A percentile compares a stretch with the other conserved stretches of the same genome.
Evolutionary conservation across 768 basidiomycete genomes (phyloP).

Genomic region (Lactarius akahatsu): DNA sequence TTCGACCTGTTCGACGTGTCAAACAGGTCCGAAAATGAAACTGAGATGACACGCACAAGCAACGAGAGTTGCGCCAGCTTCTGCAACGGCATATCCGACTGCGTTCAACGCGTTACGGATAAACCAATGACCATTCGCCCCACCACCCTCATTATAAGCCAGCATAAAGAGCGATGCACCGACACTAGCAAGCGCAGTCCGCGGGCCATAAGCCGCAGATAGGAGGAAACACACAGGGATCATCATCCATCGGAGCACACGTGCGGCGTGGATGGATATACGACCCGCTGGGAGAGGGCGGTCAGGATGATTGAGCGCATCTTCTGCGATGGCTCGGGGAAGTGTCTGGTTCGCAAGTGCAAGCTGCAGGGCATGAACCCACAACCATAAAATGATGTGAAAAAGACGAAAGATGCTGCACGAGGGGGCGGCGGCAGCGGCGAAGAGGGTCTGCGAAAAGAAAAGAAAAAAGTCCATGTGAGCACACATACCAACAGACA

Average conservation of each 20-base stretch:
- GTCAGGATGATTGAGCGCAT: constrained; percentile 35
- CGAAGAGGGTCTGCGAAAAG: constrained; percentile 24
- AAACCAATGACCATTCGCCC: constrained; percentile 35
- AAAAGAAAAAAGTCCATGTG: neutral
- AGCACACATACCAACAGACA: neutral
- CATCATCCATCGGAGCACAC: constrained; percentile 34
- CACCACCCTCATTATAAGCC: constrained; percentile 34
- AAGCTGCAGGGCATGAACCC: constrained; percentile 37
- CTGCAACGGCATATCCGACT: constrained; percentile 40
- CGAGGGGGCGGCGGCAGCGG: constrained; percentile 25
- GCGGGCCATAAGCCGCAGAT: constrained; percentile 30
- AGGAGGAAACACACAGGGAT: constrained; percentile 31
- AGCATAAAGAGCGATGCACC: constrained; percentile 28
- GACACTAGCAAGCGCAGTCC: constrained; percentile 25
- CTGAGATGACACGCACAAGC: constrained; percentile 34
- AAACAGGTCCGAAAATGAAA: neutral
- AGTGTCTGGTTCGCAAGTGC: constrained; percentile 36
- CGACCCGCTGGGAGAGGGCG: constrained; percentile 38
- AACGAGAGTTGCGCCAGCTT: constrained; percentile 40
- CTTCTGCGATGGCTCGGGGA: constrained; percentile 31
- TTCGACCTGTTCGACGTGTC: constrained; percentile 2
- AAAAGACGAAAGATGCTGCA: constrained; percentile 17
- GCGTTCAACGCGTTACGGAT: constrained; percentile 40
- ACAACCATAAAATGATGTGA: constrained; percentile 34
- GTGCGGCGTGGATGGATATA: constrained; percentile 30